Conservation (phyloP, 352 stramenopile genomes). For the Phytopythium cucurbitacearum region DNA sequence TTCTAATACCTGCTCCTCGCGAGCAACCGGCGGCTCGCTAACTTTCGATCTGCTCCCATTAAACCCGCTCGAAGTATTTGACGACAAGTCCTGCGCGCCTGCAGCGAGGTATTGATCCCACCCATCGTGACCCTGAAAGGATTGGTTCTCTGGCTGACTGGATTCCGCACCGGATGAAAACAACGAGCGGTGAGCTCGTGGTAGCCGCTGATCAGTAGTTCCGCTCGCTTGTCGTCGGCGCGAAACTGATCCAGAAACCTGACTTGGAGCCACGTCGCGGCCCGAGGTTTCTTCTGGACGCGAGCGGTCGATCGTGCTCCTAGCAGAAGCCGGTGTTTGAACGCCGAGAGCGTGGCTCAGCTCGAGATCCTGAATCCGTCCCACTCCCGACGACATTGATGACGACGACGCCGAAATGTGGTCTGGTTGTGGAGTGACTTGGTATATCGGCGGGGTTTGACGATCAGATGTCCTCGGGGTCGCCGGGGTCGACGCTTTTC, state of each 20-base stretch:
- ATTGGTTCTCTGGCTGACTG: background rate
- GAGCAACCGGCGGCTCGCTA: background rate
- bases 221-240: no score
- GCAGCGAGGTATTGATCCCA: conserved; percentile 6
- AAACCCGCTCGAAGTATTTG: conserved; percentile 4
- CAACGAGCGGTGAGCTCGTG: conserved; percentile 7
- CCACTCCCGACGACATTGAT: conserved; percentile 5
- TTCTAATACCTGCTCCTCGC: conserved; percentile 5
- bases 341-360: conserved; percentile 57
- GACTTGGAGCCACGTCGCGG: background rate
- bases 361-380: conserved; percentile 39
- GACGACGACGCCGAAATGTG: conserved; percentile 24
- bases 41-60: conserved; percentile 11
- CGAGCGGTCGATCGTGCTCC: background rate
- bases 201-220: background rate
- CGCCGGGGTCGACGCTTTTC: conserved; percentile 1
- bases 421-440: conserved; percentile 12
- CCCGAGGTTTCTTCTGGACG: background rate
- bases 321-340: background rate
- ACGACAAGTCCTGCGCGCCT: conserved; percentile 8
- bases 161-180: conserved; percentile 7
- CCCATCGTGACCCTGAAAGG: background rate
- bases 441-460: conserved; percentile 6
- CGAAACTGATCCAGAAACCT: no score
- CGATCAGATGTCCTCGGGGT: background rate